phyloP scores from a whole-genome alignment of 108 stramenopile genomes.

The Cyclotella distinguenda region DNA sequence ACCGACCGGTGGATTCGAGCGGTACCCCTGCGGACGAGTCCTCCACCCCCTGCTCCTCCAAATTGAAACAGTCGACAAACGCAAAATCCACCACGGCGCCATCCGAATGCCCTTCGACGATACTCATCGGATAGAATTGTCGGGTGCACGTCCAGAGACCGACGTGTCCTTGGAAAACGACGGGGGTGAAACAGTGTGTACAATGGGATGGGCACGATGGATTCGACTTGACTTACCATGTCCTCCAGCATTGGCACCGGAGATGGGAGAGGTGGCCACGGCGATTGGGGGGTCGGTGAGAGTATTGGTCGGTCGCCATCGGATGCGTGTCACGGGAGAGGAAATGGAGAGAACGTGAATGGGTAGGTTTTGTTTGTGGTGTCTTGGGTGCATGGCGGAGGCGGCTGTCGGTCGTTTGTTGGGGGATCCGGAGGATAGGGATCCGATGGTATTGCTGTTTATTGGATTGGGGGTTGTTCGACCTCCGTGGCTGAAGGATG shows the following conservation, averaged over 20 bases:
- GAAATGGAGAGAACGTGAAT: slow-evolving; percentile 58
- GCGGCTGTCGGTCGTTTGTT: not conserved
- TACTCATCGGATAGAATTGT: slow-evolving; percentile 74
- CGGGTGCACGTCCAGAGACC: slow-evolving; percentile 72
- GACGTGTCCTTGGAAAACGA: slow-evolving; percentile 10
- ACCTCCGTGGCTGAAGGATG: not conserved
- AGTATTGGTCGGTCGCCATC: slow-evolving; percentile 67
- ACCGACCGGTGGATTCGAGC: not conserved
- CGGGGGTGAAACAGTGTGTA: not conserved
- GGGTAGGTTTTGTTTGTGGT: slow-evolving; percentile 31
- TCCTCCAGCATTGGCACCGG: slow-evolving; percentile 71
- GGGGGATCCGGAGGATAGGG: slow-evolving; percentile 14
- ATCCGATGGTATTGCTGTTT: slow-evolving; percentile 1
- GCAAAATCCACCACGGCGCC: slow-evolving; percentile 76
- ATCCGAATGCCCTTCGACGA: slow-evolving; percentile 56
- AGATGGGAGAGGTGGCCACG: slow-evolving; percentile 78
- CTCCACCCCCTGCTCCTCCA: no score
- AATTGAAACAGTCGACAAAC: slow-evolving; percentile 52
- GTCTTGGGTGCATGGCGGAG: slow-evolving; percentile 20
- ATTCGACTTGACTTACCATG: slow-evolving; percentile 38
- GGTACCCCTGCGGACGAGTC: no score
- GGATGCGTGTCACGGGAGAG: slow-evolving; percentile 68
- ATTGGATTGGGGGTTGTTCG: slow-evolving; percentile 9
- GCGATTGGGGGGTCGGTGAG: slow-evolving; percentile 71
- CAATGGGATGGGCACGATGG: not conserved